Evolutionary conservation across 2,329 filamentous ascomycete genomes (phyloP), one percentile per base, ranked within the genome.

Genomic region (Phaeosphaeriaceae sp.): DNA sequence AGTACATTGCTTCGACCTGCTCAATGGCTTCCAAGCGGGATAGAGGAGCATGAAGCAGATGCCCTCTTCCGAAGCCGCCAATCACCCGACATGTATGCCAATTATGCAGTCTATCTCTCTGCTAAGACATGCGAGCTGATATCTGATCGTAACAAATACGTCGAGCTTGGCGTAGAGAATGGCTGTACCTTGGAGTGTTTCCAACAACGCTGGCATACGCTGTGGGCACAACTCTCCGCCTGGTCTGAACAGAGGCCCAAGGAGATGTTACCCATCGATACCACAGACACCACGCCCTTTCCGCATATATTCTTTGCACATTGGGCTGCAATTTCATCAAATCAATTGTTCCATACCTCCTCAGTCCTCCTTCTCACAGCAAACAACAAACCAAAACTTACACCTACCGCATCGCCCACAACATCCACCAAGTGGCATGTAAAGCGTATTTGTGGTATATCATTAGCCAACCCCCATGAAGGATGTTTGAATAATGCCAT

Each of bases 401-500:
- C 51, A 73, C 27, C 67, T 4, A 60, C 67, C 24, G 69, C 73
- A 22, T 77, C 72, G 60, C 71, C 58, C 27, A 71, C 61, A 0
- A 69, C 77, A 0, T 85, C 83, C 10, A 66, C 79, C 0, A 70
- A 85, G 10, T 87, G 85, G 84, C 85, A 87, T 62, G 85, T 84
- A 1, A 81, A 82, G 56, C 78, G 81, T 15, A 81, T 87, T 31
- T 86, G 84, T 56, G 85, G 84, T 2, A 87, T 87, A 21, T 85
- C 84, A 0, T 65, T 84, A 13, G 80, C 84, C 2, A 87, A 87
- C 56, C 81, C 81, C 3, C 84, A 87, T 56, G 78, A 82, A 11
- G 85, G 84, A 2, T 85, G 82, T 59, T 65, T 86, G 33, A 87
- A 84, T 59, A 87, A 87, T 64, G 83, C 84, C 3, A 84, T 86